phyloP scores from a whole-genome alignment of 495 filamentous ascomycete species.

The Xylaria bambusicola region DNA sequence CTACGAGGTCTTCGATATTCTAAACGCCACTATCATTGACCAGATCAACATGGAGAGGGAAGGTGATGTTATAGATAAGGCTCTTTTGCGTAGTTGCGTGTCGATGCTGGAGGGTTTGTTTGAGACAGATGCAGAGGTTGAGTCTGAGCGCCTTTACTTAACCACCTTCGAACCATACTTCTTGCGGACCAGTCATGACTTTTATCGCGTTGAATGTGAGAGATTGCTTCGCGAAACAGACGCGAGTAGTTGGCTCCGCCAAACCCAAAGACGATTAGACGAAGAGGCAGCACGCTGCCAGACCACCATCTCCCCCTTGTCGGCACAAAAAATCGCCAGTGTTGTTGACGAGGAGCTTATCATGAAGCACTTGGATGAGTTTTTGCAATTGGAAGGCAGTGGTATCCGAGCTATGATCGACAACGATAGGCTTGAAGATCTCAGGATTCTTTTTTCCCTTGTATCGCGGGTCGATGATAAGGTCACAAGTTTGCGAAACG shows the following conservation, averaged over 20 bases:
- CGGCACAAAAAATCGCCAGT: constrained; percentile 69
- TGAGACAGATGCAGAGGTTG: constrained; percentile 72
- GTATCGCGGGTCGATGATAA: constrained; percentile 76
- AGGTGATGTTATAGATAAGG: constrained; percentile 85
- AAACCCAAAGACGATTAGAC: constrained; percentile 67
- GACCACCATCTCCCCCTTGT: constrained; percentile 71
- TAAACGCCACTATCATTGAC: constrained; percentile 82
- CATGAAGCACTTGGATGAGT: constrained; percentile 69
- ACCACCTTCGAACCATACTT: constrained; percentile 81
- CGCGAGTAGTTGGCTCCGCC: constrained; percentile 80
- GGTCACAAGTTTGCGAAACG: constrained; percentile 68
- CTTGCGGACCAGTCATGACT: constrained; percentile 65
- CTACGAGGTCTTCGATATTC: constrained; percentile 62
- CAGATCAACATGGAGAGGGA: constrained; percentile 90
- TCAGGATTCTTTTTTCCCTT: constrained; percentile 75
- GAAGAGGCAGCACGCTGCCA: constrained; percentile 83
- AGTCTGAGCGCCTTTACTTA: constrained; percentile 78
- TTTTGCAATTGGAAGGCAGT: constrained; percentile 80
- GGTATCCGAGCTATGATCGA: constrained; percentile 90
- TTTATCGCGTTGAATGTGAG: constrained; percentile 76
- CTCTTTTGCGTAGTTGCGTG: constrained; percentile 76
- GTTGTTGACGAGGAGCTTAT: constrained; percentile 85
- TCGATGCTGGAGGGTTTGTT: constrained; percentile 92
- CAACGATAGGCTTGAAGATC: constrained; percentile 75
- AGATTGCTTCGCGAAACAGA: constrained; percentile 74